Evolutionary conservation across 257 asterid species (phyloP).

Genomic region (Solanum lycopersicoides): DNA sequence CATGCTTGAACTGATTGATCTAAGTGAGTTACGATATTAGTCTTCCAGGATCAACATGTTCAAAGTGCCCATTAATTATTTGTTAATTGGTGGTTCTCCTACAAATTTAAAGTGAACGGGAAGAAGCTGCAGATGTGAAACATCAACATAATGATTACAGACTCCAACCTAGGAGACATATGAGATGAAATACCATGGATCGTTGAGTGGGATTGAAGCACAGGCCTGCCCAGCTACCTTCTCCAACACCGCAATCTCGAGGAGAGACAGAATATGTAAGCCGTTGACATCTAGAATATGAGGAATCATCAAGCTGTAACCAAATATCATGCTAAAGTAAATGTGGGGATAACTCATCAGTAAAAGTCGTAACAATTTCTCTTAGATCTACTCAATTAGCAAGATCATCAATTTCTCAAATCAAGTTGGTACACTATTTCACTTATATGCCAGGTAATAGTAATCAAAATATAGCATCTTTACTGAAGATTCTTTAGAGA

Average conservation of each 20-base stretch:
- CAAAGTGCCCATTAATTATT: no score
- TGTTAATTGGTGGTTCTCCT: neutral
- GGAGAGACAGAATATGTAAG: slow-evolving; percentile 71
- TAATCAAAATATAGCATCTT: neutral
- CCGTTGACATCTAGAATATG: slow-evolving; percentile 40
- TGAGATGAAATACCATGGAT: slow-evolving; percentile 49
- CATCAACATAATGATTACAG: neutral
- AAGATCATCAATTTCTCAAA: neutral
- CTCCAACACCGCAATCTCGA: slow-evolving; percentile 76
- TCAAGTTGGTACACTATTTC: neutral
- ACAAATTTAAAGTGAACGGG: neutral
- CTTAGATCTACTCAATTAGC: neutral
- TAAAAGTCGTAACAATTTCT: neutral
- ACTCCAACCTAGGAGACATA: neutral
- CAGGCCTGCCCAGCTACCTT: slow-evolving; percentile 93
- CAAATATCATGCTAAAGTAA: neutral
- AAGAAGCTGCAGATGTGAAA: neutral
- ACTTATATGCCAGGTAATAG: neutral
- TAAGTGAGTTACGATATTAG: no score
- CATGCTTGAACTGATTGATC: neutral
- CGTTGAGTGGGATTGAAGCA: slow-evolving; percentile 72
- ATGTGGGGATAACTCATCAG: neutral
- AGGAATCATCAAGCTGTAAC: neutral
- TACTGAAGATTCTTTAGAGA: neutral
- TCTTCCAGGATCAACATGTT: no score